Percentiles rank a stretch among this genome's conserved stretches.
Evolutionary conservation across 805 yeast genomes (phyloP).

Genomic region (Tetrapisispora taiwanensis): DNA sequence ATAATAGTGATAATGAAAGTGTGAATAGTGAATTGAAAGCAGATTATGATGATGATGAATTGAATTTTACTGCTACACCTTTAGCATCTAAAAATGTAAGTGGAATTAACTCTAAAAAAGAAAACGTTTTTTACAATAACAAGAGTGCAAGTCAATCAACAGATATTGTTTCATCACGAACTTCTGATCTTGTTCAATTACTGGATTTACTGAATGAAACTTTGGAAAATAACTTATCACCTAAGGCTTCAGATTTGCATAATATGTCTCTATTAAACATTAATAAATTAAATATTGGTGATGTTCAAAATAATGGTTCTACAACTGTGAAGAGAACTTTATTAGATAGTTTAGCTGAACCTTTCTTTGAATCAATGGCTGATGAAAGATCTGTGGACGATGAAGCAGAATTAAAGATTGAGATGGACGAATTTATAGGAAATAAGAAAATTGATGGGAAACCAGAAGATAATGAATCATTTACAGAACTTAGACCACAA

Average conservation of each 20-base stretch:
- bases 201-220: conserved; percentile 26
- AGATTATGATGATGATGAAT: not conserved
- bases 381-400: conserved; percentile 11
- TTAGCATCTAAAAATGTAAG: not conserved
- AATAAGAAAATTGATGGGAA: not conserved
- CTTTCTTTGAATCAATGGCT: conserved; percentile 24
- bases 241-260: conserved; percentile 25
- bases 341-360: conserved; percentile 28
- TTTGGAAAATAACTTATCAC: conserved; percentile 22
- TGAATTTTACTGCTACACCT: not conserved
- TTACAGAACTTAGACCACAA: conserved; percentile 8
- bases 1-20: not conserved
- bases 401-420: conserved; percentile 12
- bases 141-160: conserved; percentile 7
- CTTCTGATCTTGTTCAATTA: conserved; percentile 22
- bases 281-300: conserved; percentile 22
- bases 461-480: conserved; percentile 3
- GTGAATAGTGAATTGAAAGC: not conserved
- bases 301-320: conserved; percentile 6
- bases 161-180: conserved; percentile 17
- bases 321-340: conserved; percentile 19
- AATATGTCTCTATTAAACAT: conserved; percentile 26
- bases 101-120: not conserved
- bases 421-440: conserved; percentile 5
- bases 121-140: conserved; percentile 6